Percentiles rank a stretch among this genome's conserved stretches.
phyloP scores from a whole-genome alignment of 306 rosid species.

The Nissolia schottii region DNA sequence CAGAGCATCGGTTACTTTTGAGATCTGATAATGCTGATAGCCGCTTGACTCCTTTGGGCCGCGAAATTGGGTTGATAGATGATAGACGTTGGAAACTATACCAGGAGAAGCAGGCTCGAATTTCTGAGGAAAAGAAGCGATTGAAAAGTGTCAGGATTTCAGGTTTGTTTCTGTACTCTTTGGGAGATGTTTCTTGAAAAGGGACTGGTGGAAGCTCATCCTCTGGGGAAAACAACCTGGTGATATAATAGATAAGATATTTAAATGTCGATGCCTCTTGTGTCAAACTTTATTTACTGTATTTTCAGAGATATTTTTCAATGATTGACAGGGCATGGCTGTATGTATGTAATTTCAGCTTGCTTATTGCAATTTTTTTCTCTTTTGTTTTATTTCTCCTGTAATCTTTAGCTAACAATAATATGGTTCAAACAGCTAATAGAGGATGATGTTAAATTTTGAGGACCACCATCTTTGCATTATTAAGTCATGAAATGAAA shows the following conservation, averaged over 20 bases:
- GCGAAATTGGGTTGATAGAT: slow-evolving; percentile 86
- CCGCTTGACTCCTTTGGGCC: slow-evolving; percentile 92
- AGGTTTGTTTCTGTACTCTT: slow-evolving; percentile 42
- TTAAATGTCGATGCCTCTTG: neutral
- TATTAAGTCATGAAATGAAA: neutral
- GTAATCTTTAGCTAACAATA: neutral
- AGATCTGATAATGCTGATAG: slow-evolving; percentile 97
- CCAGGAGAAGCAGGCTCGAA: slow-evolving; percentile 79
- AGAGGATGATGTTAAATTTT: neutral
- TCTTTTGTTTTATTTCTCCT: neutral
- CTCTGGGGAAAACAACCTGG: neutral
- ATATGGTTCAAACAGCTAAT: neutral
- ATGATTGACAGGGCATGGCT: neutral
- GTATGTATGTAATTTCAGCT: neutral
- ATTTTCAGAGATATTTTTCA: neutral
- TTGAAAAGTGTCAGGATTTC: slow-evolving; percentile 74
- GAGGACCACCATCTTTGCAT: neutral
- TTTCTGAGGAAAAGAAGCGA: slow-evolving; percentile 85
- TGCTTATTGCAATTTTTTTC: neutral
- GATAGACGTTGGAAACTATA: slow-evolving; percentile 91
- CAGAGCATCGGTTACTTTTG: slow-evolving; percentile 93
- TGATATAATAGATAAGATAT: neutral
- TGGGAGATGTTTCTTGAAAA: slow-evolving; percentile 2
- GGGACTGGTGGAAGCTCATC: slow-evolving; percentile 9
- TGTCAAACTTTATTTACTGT: too few relatives aligned